A percentile compares a stretch with the other conserved stretches of the same genome.
These are phyloP conservation scores for Skeletonema menzelii DNA, from an alignment of 108 stramenopile genomes.

Conservation along the genomic window DNA sequence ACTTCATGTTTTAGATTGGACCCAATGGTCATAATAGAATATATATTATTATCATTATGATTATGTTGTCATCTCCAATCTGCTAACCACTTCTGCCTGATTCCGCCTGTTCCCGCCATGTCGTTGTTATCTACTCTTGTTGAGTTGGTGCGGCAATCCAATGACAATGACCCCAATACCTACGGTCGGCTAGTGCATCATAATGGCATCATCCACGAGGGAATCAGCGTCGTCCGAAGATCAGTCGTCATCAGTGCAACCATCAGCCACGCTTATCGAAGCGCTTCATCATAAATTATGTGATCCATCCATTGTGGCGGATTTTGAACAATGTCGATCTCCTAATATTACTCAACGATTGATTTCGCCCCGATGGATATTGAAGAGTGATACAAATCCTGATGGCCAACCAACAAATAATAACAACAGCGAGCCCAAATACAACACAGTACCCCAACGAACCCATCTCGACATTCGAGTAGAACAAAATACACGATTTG, in stretches of 20 bases:
- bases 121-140: too few species aligned
- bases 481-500: conserved; percentile 37
- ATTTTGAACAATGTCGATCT: conserved; percentile 6
- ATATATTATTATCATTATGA: too few species aligned
- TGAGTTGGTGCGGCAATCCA: too few species aligned
- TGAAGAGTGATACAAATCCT: not conserved
- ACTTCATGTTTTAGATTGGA: too few species aligned
- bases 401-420: not conserved
- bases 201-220: not conserved
- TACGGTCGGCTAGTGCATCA: too few species aligned
- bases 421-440: not conserved
- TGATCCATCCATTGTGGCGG: conserved; percentile 23
- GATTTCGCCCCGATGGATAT: conserved; percentile 22
- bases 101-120: too few species aligned
- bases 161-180: too few species aligned
- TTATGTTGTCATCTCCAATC: too few species aligned
- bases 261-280: conserved; percentile 18
- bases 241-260: not conserved
- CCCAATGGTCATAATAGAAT: too few species aligned
- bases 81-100: too few species aligned
- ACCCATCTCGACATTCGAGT: conserved; percentile 36
- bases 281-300: conserved; percentile 12
- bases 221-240: not conserved
- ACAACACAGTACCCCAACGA: conserved; percentile 18
- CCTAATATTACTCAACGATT: not conserved